Conservation (phyloP, 768 basidiomycete genomes). For the Podaxis sp. region DNA sequence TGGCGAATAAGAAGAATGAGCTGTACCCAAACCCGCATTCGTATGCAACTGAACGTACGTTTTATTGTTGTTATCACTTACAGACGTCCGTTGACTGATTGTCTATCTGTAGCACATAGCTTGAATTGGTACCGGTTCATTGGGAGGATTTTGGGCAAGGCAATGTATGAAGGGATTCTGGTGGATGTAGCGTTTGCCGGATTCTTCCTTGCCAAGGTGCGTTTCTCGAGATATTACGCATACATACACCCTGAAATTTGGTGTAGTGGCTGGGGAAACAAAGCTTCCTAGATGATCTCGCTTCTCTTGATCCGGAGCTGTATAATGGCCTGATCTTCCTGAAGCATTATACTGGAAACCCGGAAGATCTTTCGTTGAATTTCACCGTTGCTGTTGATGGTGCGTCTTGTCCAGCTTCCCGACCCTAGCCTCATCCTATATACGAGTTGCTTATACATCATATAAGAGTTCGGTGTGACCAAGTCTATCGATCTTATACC, state of each 20-base stretch:
- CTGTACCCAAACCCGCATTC: slow-evolving; percentile 93
- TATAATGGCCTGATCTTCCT: slow-evolving; percentile 92
- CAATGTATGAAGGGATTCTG: slow-evolving; percentile 93
- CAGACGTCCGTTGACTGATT: too few species aligned
- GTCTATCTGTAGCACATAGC: slow-evolving; percentile 61
- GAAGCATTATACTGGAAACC: slow-evolving; percentile 86
- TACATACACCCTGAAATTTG: not conserved
- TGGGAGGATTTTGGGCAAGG: slow-evolving; percentile 92
- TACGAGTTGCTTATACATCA: not conserved
- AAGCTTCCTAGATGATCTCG: slow-evolving; percentile 90
- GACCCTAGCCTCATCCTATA: too few species aligned
- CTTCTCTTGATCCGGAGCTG: slow-evolving; percentile 87
- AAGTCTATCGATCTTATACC: slow-evolving; percentile 77
- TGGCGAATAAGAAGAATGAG: slow-evolving; percentile 87
- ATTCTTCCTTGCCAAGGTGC: slow-evolving; percentile 89
- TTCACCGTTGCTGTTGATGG: slow-evolving; percentile 89
- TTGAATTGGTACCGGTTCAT: slow-evolving; percentile 93
- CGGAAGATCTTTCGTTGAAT: slow-evolving; percentile 86
- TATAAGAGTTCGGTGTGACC: slow-evolving; percentile 77
- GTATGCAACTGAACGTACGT: slow-evolving; percentile 85
- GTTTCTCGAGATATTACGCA: slow-evolving; percentile 10
- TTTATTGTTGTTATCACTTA: not conserved
- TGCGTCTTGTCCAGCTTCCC: slow-evolving; percentile 28
- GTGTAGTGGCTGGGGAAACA: slow-evolving; percentile 87
- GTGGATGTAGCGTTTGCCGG: slow-evolving; percentile 94